Conservation (phyloP, 2,329 filamentous ascomycete species). For the Aspergillus fijiensis region DNA sequence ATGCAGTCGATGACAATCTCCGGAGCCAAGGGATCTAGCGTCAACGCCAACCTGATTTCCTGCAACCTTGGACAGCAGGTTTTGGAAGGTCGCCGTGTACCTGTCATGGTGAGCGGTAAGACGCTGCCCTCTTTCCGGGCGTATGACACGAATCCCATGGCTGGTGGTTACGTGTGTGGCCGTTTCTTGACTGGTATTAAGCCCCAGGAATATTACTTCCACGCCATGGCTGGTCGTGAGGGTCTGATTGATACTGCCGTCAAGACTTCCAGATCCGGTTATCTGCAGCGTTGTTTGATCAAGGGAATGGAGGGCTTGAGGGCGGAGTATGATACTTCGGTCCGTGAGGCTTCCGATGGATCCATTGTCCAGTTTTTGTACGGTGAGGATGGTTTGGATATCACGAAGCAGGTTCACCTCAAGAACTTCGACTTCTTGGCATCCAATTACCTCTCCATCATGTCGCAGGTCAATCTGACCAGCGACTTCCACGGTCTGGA, state of each 20-base stretch:
- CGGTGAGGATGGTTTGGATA: slow-evolving; percentile 92
- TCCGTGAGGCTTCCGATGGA: slow-evolving; percentile 83
- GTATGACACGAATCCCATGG: slow-evolving; percentile 83
- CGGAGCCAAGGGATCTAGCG: slow-evolving; percentile 86
- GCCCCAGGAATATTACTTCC: slow-evolving; percentile 98
- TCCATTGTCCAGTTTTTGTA: slow-evolving; percentile 93
- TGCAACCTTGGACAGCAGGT: slow-evolving; percentile 97
- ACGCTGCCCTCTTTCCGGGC: slow-evolving; percentile 90
- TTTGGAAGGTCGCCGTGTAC: slow-evolving; percentile 89
- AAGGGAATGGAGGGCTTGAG: slow-evolving; percentile 97
- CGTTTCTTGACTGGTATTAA: slow-evolving; percentile 97
- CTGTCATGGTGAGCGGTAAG: slow-evolving; percentile 97
- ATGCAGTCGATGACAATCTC: slow-evolving; percentile 99
- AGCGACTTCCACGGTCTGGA: slow-evolving; percentile 56
- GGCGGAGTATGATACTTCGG: slow-evolving; percentile 90
- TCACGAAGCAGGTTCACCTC: slow-evolving; percentile 90
- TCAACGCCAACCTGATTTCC: slow-evolving; percentile 97
- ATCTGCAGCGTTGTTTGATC: slow-evolving; percentile 93
- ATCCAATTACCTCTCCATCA: slow-evolving; percentile 78
- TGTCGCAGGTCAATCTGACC: slow-evolving; percentile 71
- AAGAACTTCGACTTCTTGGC: slow-evolving; percentile 87
- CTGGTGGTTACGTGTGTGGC: slow-evolving; percentile 90
- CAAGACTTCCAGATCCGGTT: slow-evolving; percentile 95
- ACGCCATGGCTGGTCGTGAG: slow-evolving; percentile 98
- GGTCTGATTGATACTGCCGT: slow-evolving; percentile 98